Base-by-base conservation (phyloP, 2,329 filamentous ascomycete species). In the Paraconiothyrium sp. region DNA sequence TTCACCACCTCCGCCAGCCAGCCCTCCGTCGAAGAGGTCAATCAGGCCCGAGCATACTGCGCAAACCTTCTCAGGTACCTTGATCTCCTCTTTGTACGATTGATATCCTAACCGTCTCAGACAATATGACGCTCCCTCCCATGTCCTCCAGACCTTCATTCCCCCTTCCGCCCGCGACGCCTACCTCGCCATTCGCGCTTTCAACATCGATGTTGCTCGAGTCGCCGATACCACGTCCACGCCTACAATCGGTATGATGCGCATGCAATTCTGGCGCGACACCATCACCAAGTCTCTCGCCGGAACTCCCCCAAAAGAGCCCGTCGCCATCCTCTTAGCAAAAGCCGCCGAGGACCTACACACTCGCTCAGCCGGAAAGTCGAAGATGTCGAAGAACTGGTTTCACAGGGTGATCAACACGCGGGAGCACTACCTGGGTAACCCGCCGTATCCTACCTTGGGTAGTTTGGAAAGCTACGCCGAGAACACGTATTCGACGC, bases 231-330 rank as follows among this genome's bases (percentile, higher is more conserved):
- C 92, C 13, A 94, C 95, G 22, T 95, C 92, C 50, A 95, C 91
- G 63, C 88, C 92, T n/a, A 90, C 90, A 4, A 92, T 98, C 63
- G 94, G 93, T 54, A 85, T 90, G 56, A 89, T 98, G 85, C 93
- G 95, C 66, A 90, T 97, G 79, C 92, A 97, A 78, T 98, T 98
- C 83, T 98, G 95, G 92, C 88, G 92, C 54, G 94, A 98, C 70
- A 89, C 92, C 4, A 83, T 99, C 55, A 86, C 90, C 57, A 89
- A 90, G 63, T 91, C 92, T 1, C 90, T 97, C 62, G 85, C 90
- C 1, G 91, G 91, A 35, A 83, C 84, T 0, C 94, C 95, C 1
- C 93, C 94, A 1, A 92, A 93, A 72, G 94, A 99, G 76, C 95
- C 95, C 24, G 92, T 97, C 46, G 94, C 94, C 61, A 87, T 97